A percentile compares a stretch with the other conserved stretches of the same genome.
Evolutionary conservation across 257 asterid genomes (phyloP).

Genomic region (Solanum virginianum): DNA sequence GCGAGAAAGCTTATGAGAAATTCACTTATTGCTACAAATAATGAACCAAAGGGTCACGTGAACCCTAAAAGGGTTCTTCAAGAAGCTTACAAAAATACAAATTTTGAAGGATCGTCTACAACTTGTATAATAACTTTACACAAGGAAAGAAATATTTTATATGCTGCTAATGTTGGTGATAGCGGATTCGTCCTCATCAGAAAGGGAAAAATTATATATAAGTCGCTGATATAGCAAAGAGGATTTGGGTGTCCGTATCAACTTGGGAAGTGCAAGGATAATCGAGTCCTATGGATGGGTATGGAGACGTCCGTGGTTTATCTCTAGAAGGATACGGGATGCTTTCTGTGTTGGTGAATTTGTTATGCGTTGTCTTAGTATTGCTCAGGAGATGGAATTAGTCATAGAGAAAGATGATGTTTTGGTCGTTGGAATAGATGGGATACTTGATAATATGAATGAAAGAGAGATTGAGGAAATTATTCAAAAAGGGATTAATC

Average conservation of each 20-base stretch:
- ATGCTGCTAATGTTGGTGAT: constrained; percentile 9
- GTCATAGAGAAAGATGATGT: neutral
- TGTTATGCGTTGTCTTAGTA: neutral
- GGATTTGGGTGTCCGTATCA: neutral
- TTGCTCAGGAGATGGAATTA: constrained; percentile 1
- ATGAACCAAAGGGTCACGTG: neutral
- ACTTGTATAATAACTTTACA: constrained; percentile 7
- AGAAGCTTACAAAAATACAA: constrained; percentile 1
- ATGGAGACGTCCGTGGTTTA: too few species aligned
- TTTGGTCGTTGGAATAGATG: constrained; percentile 1
- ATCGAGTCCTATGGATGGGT: too few species aligned
- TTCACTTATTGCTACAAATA: neutral
- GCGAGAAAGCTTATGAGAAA: too few species aligned
- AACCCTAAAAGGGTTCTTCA: constrained; percentile 1
- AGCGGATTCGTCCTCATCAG: constrained; percentile 11
- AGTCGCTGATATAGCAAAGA: neutral
- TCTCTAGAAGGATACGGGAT: too few species aligned
- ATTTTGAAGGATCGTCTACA: constrained; percentile 11
- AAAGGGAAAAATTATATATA: neutral
- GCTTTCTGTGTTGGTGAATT: too few species aligned
- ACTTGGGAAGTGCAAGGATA: neutral
- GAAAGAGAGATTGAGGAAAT: neutral
- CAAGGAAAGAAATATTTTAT: neutral
- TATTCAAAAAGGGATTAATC: neutral
- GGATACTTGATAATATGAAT: constrained; percentile 12